Evolutionary conservation across 2,329 filamentous ascomycete species (phyloP).

Genomic region (Aspergillus unguis): DNA sequence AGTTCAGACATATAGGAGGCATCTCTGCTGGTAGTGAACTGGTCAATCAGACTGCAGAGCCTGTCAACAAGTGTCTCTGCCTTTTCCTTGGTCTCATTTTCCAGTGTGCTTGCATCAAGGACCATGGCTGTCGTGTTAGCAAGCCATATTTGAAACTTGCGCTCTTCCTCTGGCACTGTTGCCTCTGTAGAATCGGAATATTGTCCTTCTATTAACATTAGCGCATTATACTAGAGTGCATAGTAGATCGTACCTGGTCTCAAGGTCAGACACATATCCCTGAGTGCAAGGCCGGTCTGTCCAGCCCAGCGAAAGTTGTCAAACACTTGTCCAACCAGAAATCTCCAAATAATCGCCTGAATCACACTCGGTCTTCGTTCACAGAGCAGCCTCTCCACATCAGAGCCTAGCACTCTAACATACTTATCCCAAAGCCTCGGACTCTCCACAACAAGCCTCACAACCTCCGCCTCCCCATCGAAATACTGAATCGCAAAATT

Average conservation of each 20-base stretch:
- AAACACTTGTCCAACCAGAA: neutral
- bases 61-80: neutral
- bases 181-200: neutral
- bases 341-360: conserved; percentile 1
- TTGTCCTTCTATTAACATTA: neutral
- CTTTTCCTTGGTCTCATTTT: neutral
- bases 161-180: neutral
- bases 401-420: neutral
- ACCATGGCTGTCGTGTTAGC: neutral
- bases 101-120: neutral
- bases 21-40: neutral
- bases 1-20: neutral
- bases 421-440: neutral
- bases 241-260: neutral
- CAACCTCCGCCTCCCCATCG: neutral
- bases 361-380: neutral
- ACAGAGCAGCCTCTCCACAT: neutral
- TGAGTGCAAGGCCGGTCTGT: neutral
- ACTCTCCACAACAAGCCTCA: neutral
- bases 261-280: neutral
- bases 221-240: neutral
- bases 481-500: conserved; percentile 3
- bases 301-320: conserved; percentile 5
- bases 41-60: neutral
- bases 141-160: conserved; percentile 1